Percentiles rank a stretch among this genome's conserved stretches.
These are phyloP conservation scores for Plenodomus tracheiphilus DNA, from an alignment of 2,329 filamentous ascomycete species.

Conservation along the genomic window DNA sequence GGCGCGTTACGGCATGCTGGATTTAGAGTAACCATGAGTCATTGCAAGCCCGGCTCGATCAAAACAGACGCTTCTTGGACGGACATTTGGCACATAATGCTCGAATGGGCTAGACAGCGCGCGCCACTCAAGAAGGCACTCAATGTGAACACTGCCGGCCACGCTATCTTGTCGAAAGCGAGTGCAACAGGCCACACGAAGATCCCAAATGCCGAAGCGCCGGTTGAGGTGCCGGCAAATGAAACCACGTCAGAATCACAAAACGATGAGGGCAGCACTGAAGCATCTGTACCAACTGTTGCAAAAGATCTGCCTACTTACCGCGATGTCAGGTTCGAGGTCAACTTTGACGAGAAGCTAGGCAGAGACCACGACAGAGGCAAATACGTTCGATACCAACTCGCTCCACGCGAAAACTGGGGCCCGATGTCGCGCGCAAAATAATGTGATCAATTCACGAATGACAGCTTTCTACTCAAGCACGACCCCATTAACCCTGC, in stretches of 20 bases:
- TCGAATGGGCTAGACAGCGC: constrained; percentile 85
- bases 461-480: not conserved
- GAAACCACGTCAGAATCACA: constrained; percentile 6
- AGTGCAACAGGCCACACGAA: constrained; percentile 19
- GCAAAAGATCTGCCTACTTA: constrained; percentile 25
- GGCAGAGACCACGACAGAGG: constrained; percentile 68
- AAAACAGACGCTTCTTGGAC: constrained; percentile 93
- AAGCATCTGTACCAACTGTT: constrained; percentile 1
- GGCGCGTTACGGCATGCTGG: constrained; percentile 81
- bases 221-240: constrained; percentile 4
- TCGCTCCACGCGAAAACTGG: constrained; percentile 92
- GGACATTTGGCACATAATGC: constrained; percentile 89
- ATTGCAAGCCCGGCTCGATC: constrained; percentile 86
- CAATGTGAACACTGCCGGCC: constrained; percentile 71
- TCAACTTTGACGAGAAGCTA: constrained; percentile 79
- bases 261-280: constrained; percentile 5
- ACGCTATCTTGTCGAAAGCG: constrained; percentile 56
- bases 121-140: constrained; percentile 75
- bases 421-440: constrained; percentile 71
- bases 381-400: constrained; percentile 82
- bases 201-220: constrained; percentile 1
- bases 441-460: constrained; percentile 14
- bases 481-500: not conserved
- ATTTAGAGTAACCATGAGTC: constrained; percentile 81
- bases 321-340: constrained; percentile 52